These are phyloP conservation scores for Papiliotrema fonsecae DNA, from an alignment of 1,284 basidiomycete genomes.

Conservation along the genomic window DNA sequence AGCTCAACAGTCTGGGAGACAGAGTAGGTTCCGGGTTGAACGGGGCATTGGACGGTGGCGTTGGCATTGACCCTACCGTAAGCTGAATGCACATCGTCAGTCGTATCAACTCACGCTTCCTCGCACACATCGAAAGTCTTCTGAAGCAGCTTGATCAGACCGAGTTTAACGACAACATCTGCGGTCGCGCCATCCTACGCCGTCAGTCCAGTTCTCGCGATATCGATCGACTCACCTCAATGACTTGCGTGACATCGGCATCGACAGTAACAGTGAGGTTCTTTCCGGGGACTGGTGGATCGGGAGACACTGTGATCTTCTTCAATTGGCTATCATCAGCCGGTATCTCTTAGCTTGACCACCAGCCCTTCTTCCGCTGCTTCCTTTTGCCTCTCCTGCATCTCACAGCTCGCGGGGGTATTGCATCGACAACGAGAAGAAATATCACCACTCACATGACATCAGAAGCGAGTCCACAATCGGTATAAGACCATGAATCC, in stretches of 20 bases:
- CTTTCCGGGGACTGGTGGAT: conserved; percentile 76
- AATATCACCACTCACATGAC: conserved; percentile 43
- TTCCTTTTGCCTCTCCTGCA: background rate
- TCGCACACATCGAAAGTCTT: conserved; percentile 84
- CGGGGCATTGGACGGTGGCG: conserved; percentile 47
- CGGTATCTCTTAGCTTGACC: background rate
- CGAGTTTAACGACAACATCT: conserved; percentile 81
- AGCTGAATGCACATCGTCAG: too few relatives aligned
- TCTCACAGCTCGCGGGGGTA: too few relatives aligned
- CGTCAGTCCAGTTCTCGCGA: background rate
- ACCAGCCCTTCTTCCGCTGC: background rate
- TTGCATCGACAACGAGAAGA: too few relatives aligned
- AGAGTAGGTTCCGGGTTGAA: conserved; percentile 62
- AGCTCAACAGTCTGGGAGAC: conserved; percentile 74
- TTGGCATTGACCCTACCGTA: conserved; percentile 29
- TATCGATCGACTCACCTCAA: conserved; percentile 58
- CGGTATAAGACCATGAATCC: conserved; percentile 45
- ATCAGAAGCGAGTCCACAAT: conserved; percentile 46
- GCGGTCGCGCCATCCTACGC: conserved; percentile 81
- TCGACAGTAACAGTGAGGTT: conserved; percentile 74
- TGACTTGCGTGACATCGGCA: conserved; percentile 56
- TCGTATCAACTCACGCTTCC: conserved; percentile 90
- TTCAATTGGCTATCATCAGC: conserved; percentile 51
- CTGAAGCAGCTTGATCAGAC: conserved; percentile 72
- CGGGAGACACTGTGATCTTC: conserved; percentile 64